phyloP scores from a whole-genome alignment of 1,139 yeast species.

The Kodamaea derodonti region DNA sequence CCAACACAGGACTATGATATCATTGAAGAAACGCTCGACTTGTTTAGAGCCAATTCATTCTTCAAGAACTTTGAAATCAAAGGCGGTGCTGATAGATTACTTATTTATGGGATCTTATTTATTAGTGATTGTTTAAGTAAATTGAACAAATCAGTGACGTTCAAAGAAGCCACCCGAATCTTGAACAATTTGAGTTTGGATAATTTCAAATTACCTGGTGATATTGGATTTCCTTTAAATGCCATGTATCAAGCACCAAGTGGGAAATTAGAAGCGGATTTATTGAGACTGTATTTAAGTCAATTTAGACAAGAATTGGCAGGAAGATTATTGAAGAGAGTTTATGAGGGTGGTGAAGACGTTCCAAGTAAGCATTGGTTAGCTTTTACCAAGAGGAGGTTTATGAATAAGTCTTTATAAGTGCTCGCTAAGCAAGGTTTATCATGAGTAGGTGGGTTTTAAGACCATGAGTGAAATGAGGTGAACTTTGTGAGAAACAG shows the following conservation, averaged over 20 bases:
- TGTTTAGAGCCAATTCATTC: slow-evolving; percentile 93
- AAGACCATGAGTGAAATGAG: too few species aligned
- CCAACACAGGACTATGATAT: slow-evolving; percentile 82
- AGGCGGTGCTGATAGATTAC: slow-evolving; percentile 91
- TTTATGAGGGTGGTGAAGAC: slow-evolving; percentile 55
- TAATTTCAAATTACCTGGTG: slow-evolving; percentile 90
- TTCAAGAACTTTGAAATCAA: slow-evolving; percentile 95
- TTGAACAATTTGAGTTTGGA: slow-evolving; percentile 85
- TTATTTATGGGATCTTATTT: slow-evolving; percentile 92
- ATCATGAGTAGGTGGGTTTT: too few species aligned
- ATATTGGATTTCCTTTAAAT: slow-evolving; percentile 88
- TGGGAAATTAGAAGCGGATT: slow-evolving; percentile 71
- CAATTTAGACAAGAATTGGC: slow-evolving; percentile 96
- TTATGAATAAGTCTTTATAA: slow-evolving; percentile 79
- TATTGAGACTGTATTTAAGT: slow-evolving; percentile 73
- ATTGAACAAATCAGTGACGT: slow-evolving; percentile 42
- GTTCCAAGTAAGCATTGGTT: slow-evolving; percentile 84
- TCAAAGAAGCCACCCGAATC: slow-evolving; percentile 65
- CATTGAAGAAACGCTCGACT: slow-evolving; percentile 83
- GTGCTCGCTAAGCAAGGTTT: too few species aligned
- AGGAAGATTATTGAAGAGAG: slow-evolving; percentile 67
- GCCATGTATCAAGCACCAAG: slow-evolving; percentile 75
- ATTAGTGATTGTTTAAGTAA: slow-evolving; percentile 79
- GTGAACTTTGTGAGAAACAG: too few species aligned
- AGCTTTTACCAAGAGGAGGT: slow-evolving; percentile 90